A percentile compares a stretch with the other conserved stretches of the same genome.
phyloP scores from a whole-genome alignment of 139 green algal species.

The Picochlorum sp. region DNA sequence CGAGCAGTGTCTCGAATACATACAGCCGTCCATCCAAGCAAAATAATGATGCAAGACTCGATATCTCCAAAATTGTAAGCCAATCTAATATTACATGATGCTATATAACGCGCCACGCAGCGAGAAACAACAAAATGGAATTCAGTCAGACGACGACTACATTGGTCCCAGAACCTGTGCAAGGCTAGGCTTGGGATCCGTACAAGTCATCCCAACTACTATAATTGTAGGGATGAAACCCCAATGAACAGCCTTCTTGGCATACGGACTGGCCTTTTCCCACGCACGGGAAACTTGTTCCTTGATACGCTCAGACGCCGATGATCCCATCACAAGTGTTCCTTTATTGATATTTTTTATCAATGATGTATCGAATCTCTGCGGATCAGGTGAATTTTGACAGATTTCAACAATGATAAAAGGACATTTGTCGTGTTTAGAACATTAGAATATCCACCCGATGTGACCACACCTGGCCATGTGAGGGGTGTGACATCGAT shows the following conservation, averaged over 20 bases:
- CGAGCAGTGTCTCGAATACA: constrained; percentile 46
- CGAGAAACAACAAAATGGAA: no score
- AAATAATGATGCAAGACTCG: no score
- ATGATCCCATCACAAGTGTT: not conserved
- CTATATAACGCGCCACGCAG: not conserved
- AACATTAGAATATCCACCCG: no score
- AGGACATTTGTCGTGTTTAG: no score
- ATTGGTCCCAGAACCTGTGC: constrained; percentile 50
- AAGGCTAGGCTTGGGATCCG: constrained; percentile 43
- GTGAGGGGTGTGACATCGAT: no score
- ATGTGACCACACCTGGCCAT: no score
- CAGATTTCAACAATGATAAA: no score
- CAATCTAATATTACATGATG: not conserved
- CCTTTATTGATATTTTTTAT: no score
- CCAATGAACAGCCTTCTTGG: constrained; percentile 46
- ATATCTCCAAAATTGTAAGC: not conserved
- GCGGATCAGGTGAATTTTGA: no score
- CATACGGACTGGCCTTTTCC: constrained; percentile 1
- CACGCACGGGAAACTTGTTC: not conserved
- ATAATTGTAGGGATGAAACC: constrained; percentile 63
- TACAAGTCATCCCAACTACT: constrained; percentile 44
- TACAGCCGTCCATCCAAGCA: constrained; percentile 36
- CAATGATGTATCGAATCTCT: no score
- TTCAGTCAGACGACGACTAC: constrained; percentile 11
- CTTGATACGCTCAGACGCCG: not conserved